Base-by-base conservation (phyloP, 495 filamentous ascomycete species). In the Hypoxylon intermedium region DNA sequence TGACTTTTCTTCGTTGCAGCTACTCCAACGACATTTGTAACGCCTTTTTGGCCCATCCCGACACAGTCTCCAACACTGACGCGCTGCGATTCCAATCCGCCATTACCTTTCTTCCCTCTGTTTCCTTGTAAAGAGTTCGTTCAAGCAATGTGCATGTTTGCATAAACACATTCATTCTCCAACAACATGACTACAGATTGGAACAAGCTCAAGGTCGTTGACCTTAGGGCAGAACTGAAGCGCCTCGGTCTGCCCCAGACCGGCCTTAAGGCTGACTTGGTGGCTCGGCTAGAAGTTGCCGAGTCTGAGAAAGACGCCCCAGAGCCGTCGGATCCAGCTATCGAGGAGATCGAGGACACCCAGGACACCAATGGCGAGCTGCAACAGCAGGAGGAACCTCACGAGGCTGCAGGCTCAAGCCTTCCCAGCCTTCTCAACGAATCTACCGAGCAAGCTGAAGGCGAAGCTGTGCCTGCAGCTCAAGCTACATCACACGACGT, bases 191-290 rank as follows among this genome's bases (percentile, higher is more conserved):
- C 83, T 74, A 77, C 78, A 20, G 81, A 87, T 62, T 86, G 78
- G 70, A 78, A 72, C 42, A 80, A 76, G 47, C 69, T 85, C 44
- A 88, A 82, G 62, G 85, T 88, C 26, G 72, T 81, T 9, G 83
- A 87, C 61, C 74, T 88, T 12, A 81, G 80, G 50, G 76, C 75
- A 18, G 81, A 85, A 68, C 72, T 88, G 13, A 87, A 83, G 70
- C 74, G 72, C 26, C 77, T 84, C 13, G 79, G 81, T 1, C 69
- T 87, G 4, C 70, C 82, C 0, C 77, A 79, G 26, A 75, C 77
- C 12, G 85, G 85, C 7, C 74, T 84, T 38, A 88, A 88, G 63
- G 76, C 80, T 7, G 77, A 77, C 6, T 76, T 88, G 9, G 74
- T 87, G 20, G 78, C 81, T 7, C 77, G 85, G 16, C 67, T 87